A percentile compares a stretch with the other conserved stretches of the same genome.
Conservation (phyloP, 2,329 filamentous ascomycete species). For the Stachybotrys echinatus region DNA sequence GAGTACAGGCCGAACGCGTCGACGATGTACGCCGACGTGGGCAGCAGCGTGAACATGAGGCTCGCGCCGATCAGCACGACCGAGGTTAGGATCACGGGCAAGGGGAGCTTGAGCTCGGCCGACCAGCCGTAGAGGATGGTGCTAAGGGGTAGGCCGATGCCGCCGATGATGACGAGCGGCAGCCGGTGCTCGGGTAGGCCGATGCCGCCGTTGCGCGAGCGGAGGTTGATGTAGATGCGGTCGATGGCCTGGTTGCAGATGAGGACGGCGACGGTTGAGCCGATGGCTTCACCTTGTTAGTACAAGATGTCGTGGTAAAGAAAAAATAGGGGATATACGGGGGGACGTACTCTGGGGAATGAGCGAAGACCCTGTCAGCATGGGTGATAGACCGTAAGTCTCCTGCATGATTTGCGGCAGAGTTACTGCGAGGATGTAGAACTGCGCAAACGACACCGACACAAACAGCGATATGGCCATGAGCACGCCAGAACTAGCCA, state of each 20-base stretch:
- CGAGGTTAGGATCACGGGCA: slow-evolving; percentile 35
- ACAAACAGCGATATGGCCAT: slow-evolving; percentile 41
- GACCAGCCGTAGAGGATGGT: slow-evolving; percentile 47
- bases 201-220: slow-evolving; percentile 28
- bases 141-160: slow-evolving; percentile 37
- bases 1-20: slow-evolving; percentile 52
- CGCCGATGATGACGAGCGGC: slow-evolving; percentile 43
- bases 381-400: slow-evolving; percentile 43
- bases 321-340: neutral
- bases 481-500: slow-evolving; percentile 47
- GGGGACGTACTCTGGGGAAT: slow-evolving; percentile 19
- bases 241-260: slow-evolving; percentile 48
- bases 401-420: slow-evolving; percentile 44
- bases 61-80: slow-evolving; percentile 40
- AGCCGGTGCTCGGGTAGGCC: slow-evolving; percentile 50
- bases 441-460: slow-evolving; percentile 43
- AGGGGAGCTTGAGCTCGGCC: slow-evolving; percentile 34
- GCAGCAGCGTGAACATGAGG: slow-evolving; percentile 41
- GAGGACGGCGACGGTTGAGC: slow-evolving; percentile 40
- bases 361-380: slow-evolving; percentile 47
- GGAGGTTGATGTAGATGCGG: slow-evolving; percentile 45
- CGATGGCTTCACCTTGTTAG: slow-evolving; percentile 30
- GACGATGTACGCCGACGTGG: slow-evolving; percentile 50
- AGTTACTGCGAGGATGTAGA: slow-evolving; percentile 50
- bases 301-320: neutral